Evolutionary conservation across 768 basidiomycete species (phyloP), one percentile per base, ranked within the genome.

Genomic region (Rhizopogon vesiculosus): DNA sequence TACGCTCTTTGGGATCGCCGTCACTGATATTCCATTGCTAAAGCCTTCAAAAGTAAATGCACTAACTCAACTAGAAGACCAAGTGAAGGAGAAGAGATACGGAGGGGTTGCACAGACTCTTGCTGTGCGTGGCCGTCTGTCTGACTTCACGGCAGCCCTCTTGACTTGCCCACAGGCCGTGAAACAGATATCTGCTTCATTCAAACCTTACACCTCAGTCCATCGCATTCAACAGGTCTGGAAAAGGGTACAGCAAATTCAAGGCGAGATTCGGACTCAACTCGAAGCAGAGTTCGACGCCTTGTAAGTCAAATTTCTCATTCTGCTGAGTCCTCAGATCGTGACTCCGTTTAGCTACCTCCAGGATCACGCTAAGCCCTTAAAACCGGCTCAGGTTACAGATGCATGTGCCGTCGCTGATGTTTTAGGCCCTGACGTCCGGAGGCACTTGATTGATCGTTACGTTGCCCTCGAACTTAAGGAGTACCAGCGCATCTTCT

Each of bases 401-500:
- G 90, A 95, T 55, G 95, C 92, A 0, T 96, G 94, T 65, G 72
- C 81, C n/a, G 92, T 92, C 2, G 83, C 93, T 5, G 95, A 98
- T 64, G 87, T 94, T 0, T 76, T 98, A 0, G 95, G 95, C 1
- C 73, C 77, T 5, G 96, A 98, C 56, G 86, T 92, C 56, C 87
- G 90, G 66, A 76, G 69, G 9, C 85, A 89, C 54, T 79, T 97
- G 53, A 78, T 98, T 12, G 91, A 95, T 51, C 87, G 93, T 51
- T 97, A 97, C 64, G 86, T 92, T 19, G 83, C 88, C 9, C 79
- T 95, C 15, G 92, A 97, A 62, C 78, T 99, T 25, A 92, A 93
- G 66, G 97, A 98, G 67, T 99, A 98, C 67, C 86, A 94, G 10
- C 87, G 94, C 19, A 95, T 99, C 66, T 98, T 99, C 74, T 85